A percentile compares a stretch with the other conserved stretches of the same genome.
phyloP scores from a whole-genome alignment of 2,329 filamentous ascomycete genomes.

The Fusarium tricinctum region DNA sequence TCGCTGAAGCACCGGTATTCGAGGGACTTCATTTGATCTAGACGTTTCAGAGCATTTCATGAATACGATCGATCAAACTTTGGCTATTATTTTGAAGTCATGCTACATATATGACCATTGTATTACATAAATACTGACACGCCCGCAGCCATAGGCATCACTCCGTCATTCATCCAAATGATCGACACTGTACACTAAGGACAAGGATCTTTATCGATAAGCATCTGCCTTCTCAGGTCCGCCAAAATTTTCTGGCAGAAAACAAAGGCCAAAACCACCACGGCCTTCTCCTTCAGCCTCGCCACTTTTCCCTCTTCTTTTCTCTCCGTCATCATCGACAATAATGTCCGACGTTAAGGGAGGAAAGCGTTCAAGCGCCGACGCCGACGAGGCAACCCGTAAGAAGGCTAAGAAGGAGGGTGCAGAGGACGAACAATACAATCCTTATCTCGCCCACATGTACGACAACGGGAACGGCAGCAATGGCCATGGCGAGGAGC shows the following conservation, averaged over 20 bases:
- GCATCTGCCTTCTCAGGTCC: constrained; percentile 35
- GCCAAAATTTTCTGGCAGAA: constrained; percentile 51
- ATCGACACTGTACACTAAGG: constrained; percentile 31
- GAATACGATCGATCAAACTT: background rate
- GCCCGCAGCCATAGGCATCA: background rate
- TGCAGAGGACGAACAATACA: constrained; percentile 61
- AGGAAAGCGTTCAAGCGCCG: constrained; percentile 62
- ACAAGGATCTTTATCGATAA: constrained; percentile 54
- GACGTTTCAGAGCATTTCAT: accelerated
- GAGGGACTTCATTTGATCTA: background rate
- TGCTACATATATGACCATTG: background rate
- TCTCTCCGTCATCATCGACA: constrained; percentile 20
- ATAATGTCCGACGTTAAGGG: constrained; percentile 59
- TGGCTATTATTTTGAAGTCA: background rate
- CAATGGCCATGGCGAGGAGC: constrained; percentile 57
- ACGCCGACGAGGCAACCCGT: constrained; percentile 58
- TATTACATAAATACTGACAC: background rate
- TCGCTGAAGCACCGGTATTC: background rate
- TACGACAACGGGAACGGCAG: constrained; percentile 67
- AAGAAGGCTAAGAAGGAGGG: constrained; percentile 62
- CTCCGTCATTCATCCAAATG: background rate
- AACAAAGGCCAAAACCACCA: constrained; percentile 40
- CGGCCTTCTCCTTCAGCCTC: constrained; percentile 44
- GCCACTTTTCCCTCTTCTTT: constrained; percentile 24
- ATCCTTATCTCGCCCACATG: constrained; percentile 94